phyloP scores from a whole-genome alignment of 768 basidiomycete species.

The Suillus weaverae region DNA sequence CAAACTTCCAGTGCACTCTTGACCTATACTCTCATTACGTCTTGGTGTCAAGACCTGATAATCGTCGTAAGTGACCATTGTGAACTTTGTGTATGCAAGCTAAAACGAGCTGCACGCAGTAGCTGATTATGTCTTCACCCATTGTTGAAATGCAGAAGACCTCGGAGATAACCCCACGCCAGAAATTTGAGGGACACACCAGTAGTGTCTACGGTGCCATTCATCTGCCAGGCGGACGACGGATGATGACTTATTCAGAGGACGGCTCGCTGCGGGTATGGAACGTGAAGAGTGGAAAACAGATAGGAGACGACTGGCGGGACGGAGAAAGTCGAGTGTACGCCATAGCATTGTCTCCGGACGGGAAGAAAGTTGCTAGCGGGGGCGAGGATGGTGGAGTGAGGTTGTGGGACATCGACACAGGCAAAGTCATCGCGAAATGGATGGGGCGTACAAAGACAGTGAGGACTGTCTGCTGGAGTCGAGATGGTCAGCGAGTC shows the following conservation, averaged over 20 bases:
- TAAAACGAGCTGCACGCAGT: not conserved
- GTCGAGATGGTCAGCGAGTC: too few relatives aligned
- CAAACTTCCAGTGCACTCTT: not conserved
- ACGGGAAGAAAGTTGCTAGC: not conserved
- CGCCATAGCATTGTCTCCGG: not conserved
- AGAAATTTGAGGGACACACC: not conserved
- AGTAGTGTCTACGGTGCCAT: rapidly evolving
- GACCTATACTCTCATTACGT: not conserved
- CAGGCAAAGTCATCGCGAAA: too few relatives aligned
- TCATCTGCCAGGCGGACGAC: not conserved
- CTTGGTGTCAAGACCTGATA: not conserved
- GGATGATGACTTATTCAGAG: not conserved
- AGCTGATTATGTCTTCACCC: not conserved
- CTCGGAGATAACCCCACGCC: not conserved
- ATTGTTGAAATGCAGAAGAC: not conserved
- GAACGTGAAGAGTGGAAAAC: not conserved
- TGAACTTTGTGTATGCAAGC: not conserved
- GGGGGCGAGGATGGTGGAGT: too few relatives aligned
- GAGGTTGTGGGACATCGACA: not conserved
- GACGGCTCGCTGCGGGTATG: not conserved
- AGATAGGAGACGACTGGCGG: not conserved
- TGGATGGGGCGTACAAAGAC: too few relatives aligned
- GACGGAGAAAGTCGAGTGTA: not conserved
- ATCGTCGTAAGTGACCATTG: not conserved
- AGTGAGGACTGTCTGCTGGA: too few relatives aligned